Base-by-base conservation (phyloP, 768 basidiomycete species). In the Leccinum incarnatum region DNA sequence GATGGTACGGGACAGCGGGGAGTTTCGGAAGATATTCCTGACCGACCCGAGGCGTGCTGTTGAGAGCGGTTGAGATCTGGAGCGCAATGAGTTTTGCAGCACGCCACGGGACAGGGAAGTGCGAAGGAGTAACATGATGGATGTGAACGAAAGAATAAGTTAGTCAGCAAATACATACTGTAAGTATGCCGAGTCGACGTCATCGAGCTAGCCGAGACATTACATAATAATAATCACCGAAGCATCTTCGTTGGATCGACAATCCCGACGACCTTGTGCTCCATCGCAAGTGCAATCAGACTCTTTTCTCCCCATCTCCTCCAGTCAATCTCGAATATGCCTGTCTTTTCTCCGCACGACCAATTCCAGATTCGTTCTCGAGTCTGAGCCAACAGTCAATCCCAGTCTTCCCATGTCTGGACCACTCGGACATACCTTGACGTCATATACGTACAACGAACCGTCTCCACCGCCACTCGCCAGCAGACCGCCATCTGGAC, bases 381-480 rank as follows among this genome's bases (percentile, higher is more conserved):
- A 7, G 72, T 68, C 81, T 79, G 23, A 74, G 66, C 79, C 30
- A 53, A 55, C 36, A 51, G 59, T 67, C 27, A 69, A 56, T 46
- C 34, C 19, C 47, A 23, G 29, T 21, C 23, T 46, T 21, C 25
- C 5, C 29, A 45, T 45, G 42, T 45, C 10, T 11, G 42, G 30
- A 19, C 10, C n/a, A 29, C 27, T 2, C 71, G 79, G 53, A 85
- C 81, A 53, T 63, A 89, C 91, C 75, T 81, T 75, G 30, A 86
- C 77, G 59, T 85, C 79, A 64, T 92, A 95, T 27, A 95, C 75
- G 64, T 86, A 78, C 55, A 95, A 65, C 76, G 82, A 82, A 8
- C 91, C 90, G 67, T 95, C 93, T 30, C 87, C 88, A 58, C 89
- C 83, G 1, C 89, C 93, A 14, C 89, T 89, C 2, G 88, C 88